These are phyloP conservation scores for Stipa capillata DNA, from an alignment of 176 grass and related monocot species.

Conservation along the genomic window DNA sequence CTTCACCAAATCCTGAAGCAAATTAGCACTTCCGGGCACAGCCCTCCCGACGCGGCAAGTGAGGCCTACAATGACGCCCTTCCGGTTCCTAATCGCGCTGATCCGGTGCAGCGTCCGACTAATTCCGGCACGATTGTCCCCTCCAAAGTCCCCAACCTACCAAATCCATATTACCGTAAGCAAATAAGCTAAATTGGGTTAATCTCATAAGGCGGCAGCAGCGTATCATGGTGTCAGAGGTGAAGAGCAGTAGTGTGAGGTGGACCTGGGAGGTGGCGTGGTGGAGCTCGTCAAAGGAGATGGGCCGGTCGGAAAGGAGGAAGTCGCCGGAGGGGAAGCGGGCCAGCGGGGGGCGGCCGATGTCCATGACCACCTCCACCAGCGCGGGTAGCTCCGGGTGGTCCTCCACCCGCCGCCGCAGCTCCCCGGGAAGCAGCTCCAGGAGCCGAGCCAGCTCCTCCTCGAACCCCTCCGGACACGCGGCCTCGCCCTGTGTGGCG, in stretches of 20 bases:
- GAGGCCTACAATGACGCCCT: constrained; percentile 66
- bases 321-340: constrained; percentile 80
- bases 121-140: constrained; percentile 77
- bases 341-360: constrained; percentile 60
- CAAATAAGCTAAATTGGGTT: neutral
- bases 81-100: constrained; percentile 73
- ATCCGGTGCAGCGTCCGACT: constrained; percentile 71
- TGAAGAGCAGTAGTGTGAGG: neutral
- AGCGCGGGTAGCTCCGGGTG: constrained; percentile 61
- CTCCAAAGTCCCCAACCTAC: constrained; percentile 76
- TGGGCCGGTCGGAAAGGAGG: constrained; percentile 50
- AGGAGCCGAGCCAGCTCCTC: constrained; percentile 58
- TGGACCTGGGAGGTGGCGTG: constrained; percentile 61
- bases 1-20: constrained; percentile 80
- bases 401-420: constrained; percentile 42
- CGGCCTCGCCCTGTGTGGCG: neutral
- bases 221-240: neutral
- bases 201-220: neutral
- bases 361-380: constrained; percentile 89
- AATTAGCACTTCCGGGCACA: constrained; percentile 70
- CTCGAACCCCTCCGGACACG: constrained; percentile 11
- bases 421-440: constrained; percentile 50
- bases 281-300: constrained; percentile 53
- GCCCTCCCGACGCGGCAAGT: constrained; percentile 81
- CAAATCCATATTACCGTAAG: neutral